Base-by-base conservation (phyloP, 257 asterid genomes). In the Petunia axillaris region DNA sequence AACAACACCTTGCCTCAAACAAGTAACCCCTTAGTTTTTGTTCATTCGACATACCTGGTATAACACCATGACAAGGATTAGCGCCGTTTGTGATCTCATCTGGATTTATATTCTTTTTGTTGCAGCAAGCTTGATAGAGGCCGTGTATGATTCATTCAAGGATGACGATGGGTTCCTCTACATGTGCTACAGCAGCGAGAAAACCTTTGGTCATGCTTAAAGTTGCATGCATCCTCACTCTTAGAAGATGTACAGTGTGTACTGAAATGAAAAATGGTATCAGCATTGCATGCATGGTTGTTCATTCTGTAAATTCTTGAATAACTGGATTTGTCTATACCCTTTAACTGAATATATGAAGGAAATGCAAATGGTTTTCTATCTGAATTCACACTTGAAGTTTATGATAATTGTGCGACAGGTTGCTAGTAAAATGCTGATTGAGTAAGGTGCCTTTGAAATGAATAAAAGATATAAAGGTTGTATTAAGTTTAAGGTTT, bases 161-260 rank as follows among this genome's bases (percentile, higher is more conserved):
- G 98, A 95, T 6, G 89, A 89, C 38, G 99, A 93, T 83, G 99
- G 99, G 70, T 95, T 95, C 90, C 89, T 95, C 57, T 95, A 95
- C 84, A 88, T 95, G 97, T 93, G 97, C 89, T 95, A 95, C 93
- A 93, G 99, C 88, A 93, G 97, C 38, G 99, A 95, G 90, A 93
- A 95, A 84, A 93, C 99, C 64, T 95, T 95, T 64, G 97, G 97
- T 35, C 66, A 77, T 82, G 75, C 40, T 59, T 67, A 74, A 66
- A 39, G 43, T 60, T 44, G 71, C 3, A 16, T 40, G 14, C 50
- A 40, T 76, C 52, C 50, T 48, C 46, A 16, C 44, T 48, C 46
- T 11, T 50, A 35, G 62, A 11, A 71, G 5, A 11, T 71, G 77
- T 50, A 48, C 77, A 71, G 48, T 48, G 77, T 48, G 57, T 25